Percentiles rank a stretch among this genome's conserved stretches.
Evolutionary conservation across 2,329 filamentous ascomycete species (phyloP).

Genomic region (Fusarium nurragi): DNA sequence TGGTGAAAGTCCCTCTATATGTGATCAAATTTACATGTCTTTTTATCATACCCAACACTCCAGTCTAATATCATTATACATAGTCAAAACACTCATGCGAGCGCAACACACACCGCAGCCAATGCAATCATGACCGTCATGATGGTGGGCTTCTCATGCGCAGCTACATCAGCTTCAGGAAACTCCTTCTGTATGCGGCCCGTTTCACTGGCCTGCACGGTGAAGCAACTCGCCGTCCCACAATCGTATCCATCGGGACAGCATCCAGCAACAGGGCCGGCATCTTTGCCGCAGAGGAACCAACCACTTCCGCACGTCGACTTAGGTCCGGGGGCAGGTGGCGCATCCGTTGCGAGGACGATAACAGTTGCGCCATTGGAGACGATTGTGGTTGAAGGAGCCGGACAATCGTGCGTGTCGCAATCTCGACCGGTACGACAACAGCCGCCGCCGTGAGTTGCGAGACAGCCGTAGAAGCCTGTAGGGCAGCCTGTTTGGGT

Average conservation of each 20-base stretch:
- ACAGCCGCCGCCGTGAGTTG: constrained; percentile 83
- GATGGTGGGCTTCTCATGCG: constrained; percentile 9
- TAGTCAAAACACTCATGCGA: constrained; percentile 12
- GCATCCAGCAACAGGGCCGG: constrained; percentile 77
- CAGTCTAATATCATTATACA: constrained; percentile 8
- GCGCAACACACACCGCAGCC: constrained; percentile 3
- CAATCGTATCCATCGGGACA: constrained; percentile 83
- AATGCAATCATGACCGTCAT: constrained; percentile 15
- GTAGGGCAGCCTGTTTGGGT: constrained; percentile 73
- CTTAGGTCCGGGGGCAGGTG: constrained; percentile 53
- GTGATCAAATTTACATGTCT: not conserved
- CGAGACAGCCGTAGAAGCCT: constrained; percentile 91
- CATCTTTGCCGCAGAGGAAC: constrained; percentile 71
- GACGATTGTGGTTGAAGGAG: constrained; percentile 70
- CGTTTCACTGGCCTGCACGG: constrained; percentile 61
- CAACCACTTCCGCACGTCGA: constrained; percentile 79
- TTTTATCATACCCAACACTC: constrained; percentile 3
- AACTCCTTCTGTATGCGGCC: constrained; percentile 65
- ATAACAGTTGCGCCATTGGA: constrained; percentile 76
- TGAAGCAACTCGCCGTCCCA: constrained; percentile 76
- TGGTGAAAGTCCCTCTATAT: constrained; percentile 23
- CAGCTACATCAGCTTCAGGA: constrained; percentile 45
- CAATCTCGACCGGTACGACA: constrained; percentile 90
- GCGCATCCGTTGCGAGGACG: constrained; percentile 64
- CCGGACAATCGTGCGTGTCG: constrained; percentile 79